Base-by-base conservation (phyloP, 2,329 filamentous ascomycete species). In the Lasiodiplodia theobromae region DNA sequence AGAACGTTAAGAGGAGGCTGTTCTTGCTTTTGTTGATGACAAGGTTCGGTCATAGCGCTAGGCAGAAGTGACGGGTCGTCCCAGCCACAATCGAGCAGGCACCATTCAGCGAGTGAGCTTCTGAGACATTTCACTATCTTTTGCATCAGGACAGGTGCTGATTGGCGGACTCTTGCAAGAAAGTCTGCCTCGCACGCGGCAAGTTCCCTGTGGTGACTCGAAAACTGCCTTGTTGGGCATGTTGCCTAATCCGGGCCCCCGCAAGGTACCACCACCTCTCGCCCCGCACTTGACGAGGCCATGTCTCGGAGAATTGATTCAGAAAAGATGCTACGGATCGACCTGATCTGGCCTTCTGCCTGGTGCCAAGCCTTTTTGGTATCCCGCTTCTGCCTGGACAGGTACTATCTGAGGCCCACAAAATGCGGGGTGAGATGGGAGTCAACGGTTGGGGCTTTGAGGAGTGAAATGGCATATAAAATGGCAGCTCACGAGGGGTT, bases 311-410 rank as follows among this genome's bases (percentile, higher is more conserved):
- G 40, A 38, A 38, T 38, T 38, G 37, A 14, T 4, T 28, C 37
- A 38, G 4, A 12, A 2, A 54, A 23, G 25, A 16, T 38, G 53
- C 34, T 31, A 31, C 31, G 8, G 28, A 34, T n/a, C 28, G 28
- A 10, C 28, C 14, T 25, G 4, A 14, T 4, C 8, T 57, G 25
- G 14, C 23, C 57, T 62, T 62, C 57, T 62, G 57, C 57, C 57
- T 62, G 28, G 40, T 31, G 57, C 57, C 57, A 62, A 62, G 57
- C 16, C 16, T 21, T 49, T 49, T 14, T 25, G 4, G 12, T 8
- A 31, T 14, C 38, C 38, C 28, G 58, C 58, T 63, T 51, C 40
- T 63, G 58, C 58, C 58, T 63, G 21, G 25, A n/a, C 44, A 51
- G 40, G n/a, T n/a, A 4, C 38, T 18, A 16, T 11, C 47, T 7